Base-by-base conservation (phyloP, 2,329 filamentous ascomycete species). In the Zymoseptoria pseudotritici region DNA sequence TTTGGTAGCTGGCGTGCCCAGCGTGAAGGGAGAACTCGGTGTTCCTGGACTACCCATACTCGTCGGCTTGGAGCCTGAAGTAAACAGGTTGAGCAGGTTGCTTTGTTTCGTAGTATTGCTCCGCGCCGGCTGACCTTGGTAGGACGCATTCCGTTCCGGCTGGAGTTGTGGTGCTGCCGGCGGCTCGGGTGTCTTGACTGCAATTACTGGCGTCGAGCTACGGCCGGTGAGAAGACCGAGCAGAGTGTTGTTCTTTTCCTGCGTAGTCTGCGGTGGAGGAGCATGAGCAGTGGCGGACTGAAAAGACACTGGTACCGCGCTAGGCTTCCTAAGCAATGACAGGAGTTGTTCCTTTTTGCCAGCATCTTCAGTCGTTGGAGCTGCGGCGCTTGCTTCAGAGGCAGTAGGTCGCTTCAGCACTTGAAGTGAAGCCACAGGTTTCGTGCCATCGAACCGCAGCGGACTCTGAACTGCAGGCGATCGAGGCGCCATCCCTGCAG, bases 1-100 rank as follows among this genome's bases (percentile, higher is more conserved):
- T 24, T 56, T 62, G 9, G 59, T 59, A 11, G 63, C 64, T 4
- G 68, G 68, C n/a, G 70, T 69, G 5, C 70, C 66, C 20, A 72
- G 69, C 13, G 65, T 65, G 61, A 71, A 71, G 2, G 71, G 71
- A 10, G 66, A 69, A 50, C 70, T 70, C 2, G 71, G 70, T 9
- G 70, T 71, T 19, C 66, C 66, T 10, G 69, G 67, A 24, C 68
- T 71, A 36, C 57, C 53, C 13, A 54, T 26, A 24, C 55, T 58
- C 26, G 57, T 59, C 17, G 26, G 4, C 21, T 57, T 57, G 42
- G 49, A 55, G 59, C 42, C 50, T 3, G 65, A 62, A 20, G 63
- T 70, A 60, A 72, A 72, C 4, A 72, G 63, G 58, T 69, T 67
- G 11, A 71, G 62, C 4, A 72, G 64, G 6, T 59, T 42, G 21